These are phyloP conservation scores for rapeseed (Brassica napus) DNA, from an alignment of 345 rosid species.

Conservation along the genomic window DNA sequence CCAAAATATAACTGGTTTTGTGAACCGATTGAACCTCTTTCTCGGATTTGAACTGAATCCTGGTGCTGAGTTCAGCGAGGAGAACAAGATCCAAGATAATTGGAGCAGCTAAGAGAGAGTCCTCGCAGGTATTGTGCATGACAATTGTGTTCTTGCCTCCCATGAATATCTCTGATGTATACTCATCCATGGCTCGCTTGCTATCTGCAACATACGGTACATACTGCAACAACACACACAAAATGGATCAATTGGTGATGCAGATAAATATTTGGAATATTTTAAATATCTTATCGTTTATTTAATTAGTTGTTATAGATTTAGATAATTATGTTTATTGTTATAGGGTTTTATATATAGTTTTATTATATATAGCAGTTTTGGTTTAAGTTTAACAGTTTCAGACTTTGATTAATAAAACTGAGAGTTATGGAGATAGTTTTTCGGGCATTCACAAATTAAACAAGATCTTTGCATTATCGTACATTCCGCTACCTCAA, in stretches of 20 bases:
- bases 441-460: too few species aligned
- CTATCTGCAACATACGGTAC: conserved; percentile 94
- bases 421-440: too few species aligned
- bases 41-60: conserved; percentile 90
- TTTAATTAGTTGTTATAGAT: too few species aligned
- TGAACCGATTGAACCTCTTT: conserved; percentile 62
- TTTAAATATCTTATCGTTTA: too few species aligned
- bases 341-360: too few species aligned
- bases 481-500: too few species aligned
- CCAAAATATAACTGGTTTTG: neutral
- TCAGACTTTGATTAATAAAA: too few species aligned
- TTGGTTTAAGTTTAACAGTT: too few species aligned
- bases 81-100: conserved; percentile 95
- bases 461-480: too few species aligned
- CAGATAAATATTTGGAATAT: too few species aligned
- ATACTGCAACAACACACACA: conserved; percentile 50
- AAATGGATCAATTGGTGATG: neutral
- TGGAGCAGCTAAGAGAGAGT: conserved; percentile 96
- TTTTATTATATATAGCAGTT: too few species aligned
- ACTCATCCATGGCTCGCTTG: conserved; percentile 99
- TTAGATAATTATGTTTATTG: too few species aligned
- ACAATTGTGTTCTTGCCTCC: conserved; percentile 95
- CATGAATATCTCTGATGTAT: conserved; percentile 98
- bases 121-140: conserved; percentile 94
- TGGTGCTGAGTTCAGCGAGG: conserved; percentile 92